A percentile compares a stretch with the other conserved stretches of the same genome.
Evolutionary conservation across 2,329 filamentous ascomycete genomes (phyloP).

Genomic region (Epichloe scottii): DNA sequence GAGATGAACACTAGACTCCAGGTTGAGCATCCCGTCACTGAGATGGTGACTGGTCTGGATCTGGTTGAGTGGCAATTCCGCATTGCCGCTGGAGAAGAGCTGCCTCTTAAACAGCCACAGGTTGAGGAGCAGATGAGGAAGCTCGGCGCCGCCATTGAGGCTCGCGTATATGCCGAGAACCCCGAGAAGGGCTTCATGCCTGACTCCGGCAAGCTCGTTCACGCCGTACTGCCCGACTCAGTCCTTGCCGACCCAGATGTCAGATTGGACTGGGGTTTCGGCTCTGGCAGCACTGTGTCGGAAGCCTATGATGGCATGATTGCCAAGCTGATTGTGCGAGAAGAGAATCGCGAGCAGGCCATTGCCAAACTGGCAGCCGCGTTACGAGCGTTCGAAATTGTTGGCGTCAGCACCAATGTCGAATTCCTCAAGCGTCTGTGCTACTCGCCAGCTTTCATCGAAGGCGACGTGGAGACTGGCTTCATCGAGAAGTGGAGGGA

Average conservation of each 20-base stretch:
- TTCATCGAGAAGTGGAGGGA: slow-evolving; percentile 84
- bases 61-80: slow-evolving; percentile 96
- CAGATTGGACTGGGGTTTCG: slow-evolving; percentile 86
- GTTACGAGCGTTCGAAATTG: slow-evolving; percentile 80
- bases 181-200: slow-evolving; percentile 87
- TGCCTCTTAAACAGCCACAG: slow-evolving; percentile 43
- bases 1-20: slow-evolving; percentile 83
- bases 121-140: slow-evolving; percentile 65
- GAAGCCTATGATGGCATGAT: slow-evolving; percentile 99
- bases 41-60: slow-evolving; percentile 55
- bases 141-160: slow-evolving; percentile 83
- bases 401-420: slow-evolving; percentile 87
- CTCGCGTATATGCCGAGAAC: slow-evolving; percentile 92
- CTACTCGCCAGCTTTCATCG: slow-evolving; percentile 66
- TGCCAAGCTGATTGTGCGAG: slow-evolving; percentile 88
- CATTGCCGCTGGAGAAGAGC: slow-evolving; percentile 45
- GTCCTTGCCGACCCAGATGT: slow-evolving; percentile 54
- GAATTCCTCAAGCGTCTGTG: slow-evolving; percentile 90
- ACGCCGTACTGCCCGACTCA: slow-evolving; percentile 61
- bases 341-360: slow-evolving; percentile 62
- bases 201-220: slow-evolving; percentile 77
- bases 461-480: slow-evolving; percentile 84
- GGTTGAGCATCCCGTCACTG: slow-evolving; percentile 88
- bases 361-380: slow-evolving; percentile 73
- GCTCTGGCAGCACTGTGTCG: slow-evolving; percentile 81